A percentile compares a stretch with the other conserved stretches of the same genome.
phyloP scores from a whole-genome alignment of 345 rosid species.

The Erysimum cheiranthoides region DNA sequence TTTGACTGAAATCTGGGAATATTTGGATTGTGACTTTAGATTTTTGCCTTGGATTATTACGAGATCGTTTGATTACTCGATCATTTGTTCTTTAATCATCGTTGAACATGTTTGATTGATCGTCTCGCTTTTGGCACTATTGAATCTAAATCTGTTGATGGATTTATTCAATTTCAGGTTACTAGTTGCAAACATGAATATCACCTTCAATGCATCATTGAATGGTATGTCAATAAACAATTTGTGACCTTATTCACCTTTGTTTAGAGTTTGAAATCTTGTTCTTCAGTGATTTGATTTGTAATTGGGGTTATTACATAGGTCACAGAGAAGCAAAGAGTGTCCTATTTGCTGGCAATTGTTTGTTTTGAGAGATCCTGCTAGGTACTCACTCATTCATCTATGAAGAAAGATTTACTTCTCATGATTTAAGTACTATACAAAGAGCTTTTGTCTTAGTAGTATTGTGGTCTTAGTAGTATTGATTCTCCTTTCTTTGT shows the following conservation, averaged over 20 bases:
- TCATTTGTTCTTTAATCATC: conserved; percentile 1
- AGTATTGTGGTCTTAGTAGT: not conserved
- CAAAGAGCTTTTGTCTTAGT: no score
- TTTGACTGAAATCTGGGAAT: not conserved
- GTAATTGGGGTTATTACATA: conserved; percentile 37
- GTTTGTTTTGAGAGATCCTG: conserved; percentile 69
- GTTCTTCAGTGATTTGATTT: conserved; percentile 12
- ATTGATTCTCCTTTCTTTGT: conserved; percentile 16
- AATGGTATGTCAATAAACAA: conserved; percentile 55
- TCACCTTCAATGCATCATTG: conserved; percentile 95
- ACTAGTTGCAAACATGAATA: conserved; percentile 95
- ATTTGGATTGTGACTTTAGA: not conserved
- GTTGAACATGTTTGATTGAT: not conserved
- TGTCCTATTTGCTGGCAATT: conserved; percentile 94
- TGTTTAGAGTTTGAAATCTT: not conserved
- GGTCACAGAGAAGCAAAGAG: conserved; percentile 97
- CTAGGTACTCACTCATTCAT: conserved; percentile 52
- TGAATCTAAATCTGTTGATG: conserved; percentile 12
- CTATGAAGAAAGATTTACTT: not conserved
- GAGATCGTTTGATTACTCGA: conserved; percentile 23
- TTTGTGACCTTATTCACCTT: not conserved
- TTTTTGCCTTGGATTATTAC: not conserved
- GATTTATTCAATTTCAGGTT: conserved; percentile 50
- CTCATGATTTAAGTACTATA: not conserved
- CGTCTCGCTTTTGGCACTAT: not conserved